Evolutionary conservation across 1,284 basidiomycete species (phyloP), one percentile per base, ranked within the genome.

Genomic region (Ceratobasidium sp.): DNA sequence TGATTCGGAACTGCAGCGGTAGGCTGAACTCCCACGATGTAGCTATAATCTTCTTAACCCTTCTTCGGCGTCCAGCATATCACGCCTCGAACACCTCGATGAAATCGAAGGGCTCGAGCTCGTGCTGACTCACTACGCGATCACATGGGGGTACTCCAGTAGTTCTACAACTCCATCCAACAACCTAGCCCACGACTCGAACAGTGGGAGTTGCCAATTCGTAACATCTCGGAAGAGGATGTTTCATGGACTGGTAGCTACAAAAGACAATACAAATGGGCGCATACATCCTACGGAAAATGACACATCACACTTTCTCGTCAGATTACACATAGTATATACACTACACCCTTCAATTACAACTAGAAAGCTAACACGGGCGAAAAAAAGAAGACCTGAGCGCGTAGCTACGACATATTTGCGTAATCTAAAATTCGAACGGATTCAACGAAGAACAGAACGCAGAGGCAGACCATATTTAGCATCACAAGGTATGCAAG

Each of bases 31-130:
- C 39, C 7, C 28, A 49, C 20, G 20, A 23, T 28, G 49, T 3
- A 18, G 18, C 15, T 28, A 13, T 39, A 15, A 13, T 13, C 26
- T 49, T 42, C 44, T 49, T 18, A 49, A 66, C 10, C 44, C 49
- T 10, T n/a, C 55, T 44, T 44, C 53, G 5, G 26, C 13, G n/a
- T 49, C n/a, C 78, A 95, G 95, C 80, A 93, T 96, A 82, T 89
- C 92, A 0, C 88, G 86, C 77, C 86, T 97, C 9, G 96, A 97
- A 84, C 89, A 94, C 84, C 88, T 98, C 9, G 97, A 98, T 82
- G 97, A 98, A 85, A 88, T 96, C 15, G 97, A 98, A 84, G 96
- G 98, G 84, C 89, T 98, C 23, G 93, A 96, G 70, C 89, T 98
- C 2, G 93, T 98, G 1, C 86, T 97, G 46, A 88, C 88, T 3